A percentile compares a stretch with the other conserved stretches of the same genome.
Conservation (phyloP, 192 early-diverging fungal species). For the Backusella australiensis region DNA sequence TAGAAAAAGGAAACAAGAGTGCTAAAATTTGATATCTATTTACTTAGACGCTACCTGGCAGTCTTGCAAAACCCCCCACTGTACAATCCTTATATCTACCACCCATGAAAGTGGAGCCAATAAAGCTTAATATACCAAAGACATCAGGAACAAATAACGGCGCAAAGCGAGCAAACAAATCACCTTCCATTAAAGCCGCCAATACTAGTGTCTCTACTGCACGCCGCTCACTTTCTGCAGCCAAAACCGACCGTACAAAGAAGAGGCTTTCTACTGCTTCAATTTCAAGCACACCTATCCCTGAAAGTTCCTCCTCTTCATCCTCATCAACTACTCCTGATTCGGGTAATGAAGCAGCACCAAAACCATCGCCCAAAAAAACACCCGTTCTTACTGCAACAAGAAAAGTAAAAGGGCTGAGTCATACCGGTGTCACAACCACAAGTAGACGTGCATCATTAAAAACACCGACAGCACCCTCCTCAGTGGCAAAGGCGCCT, state of each 20-base stretch:
- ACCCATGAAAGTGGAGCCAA: conserved; percentile 37
- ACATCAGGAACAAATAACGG: neutral
- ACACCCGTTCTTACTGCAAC: neutral
- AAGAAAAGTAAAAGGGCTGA: conserved; percentile 3
- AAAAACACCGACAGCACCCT: neutral
- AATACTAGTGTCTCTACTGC: neutral
- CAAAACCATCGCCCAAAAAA: neutral
- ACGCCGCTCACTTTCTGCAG: neutral
- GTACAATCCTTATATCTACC: conserved; percentile 22
- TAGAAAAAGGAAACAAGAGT: neutral
- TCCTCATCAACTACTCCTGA: neutral
- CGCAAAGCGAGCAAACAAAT: neutral
- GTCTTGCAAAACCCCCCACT: conserved; percentile 25
- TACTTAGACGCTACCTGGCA: conserved; percentile 31
- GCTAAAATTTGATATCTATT: neutral
- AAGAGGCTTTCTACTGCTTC: neutral
- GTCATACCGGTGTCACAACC: neutral
- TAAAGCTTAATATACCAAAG: conserved; percentile 23
- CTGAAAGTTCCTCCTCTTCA: conserved; percentile 2
- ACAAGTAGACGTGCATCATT: neutral
- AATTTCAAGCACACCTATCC: neutral
- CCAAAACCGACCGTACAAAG: neutral
- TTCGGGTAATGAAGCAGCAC: neutral
- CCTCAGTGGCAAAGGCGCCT: neutral
- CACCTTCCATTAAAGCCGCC: neutral